phyloP scores from a whole-genome alignment of 257 asterid species.

The Lavandula angustifolia region DNA sequence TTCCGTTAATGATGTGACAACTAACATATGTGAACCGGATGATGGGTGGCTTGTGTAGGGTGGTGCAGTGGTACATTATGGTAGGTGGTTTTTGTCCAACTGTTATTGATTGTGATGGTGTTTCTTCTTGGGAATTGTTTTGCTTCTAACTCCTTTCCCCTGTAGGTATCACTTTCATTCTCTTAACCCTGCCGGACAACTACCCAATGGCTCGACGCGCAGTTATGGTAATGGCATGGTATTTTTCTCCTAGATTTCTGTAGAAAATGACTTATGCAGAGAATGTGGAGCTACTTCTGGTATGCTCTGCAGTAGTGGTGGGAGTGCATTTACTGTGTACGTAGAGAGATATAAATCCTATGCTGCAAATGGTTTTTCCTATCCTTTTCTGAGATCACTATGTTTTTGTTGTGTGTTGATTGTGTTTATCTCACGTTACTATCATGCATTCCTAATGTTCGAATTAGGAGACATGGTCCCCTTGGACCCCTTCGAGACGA shows the following conservation, averaged over 20 bases:
- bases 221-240: conserved; percentile 5
- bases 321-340: conserved; percentile 6
- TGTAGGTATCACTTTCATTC: conserved; percentile 32
- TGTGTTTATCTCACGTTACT: background rate
- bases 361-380: background rate
- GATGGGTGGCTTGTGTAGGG: conserved; percentile 1
- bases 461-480: background rate
- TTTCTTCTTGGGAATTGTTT: conserved; percentile 26
- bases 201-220: conserved; percentile 15
- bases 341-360: background rate
- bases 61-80: conserved; percentile 30
- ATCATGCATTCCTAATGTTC: background rate
- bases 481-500: too few relatives aligned
- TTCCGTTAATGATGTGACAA: conserved; percentile 24
- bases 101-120: conserved; percentile 29
- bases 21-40: conserved; percentile 10
- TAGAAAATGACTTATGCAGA: conserved; percentile 14
- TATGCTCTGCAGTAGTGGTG: background rate
- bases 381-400: background rate
- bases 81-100: conserved; percentile 26
- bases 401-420: background rate
- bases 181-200: conserved; percentile 23
- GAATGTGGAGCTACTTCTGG: conserved; percentile 8
- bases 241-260: conserved; percentile 1
- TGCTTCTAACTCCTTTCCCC: conserved; percentile 15